Evolutionary conservation across 2,329 filamentous ascomycete genomes (phyloP), one percentile per base, ranked within the genome.

Genomic region (Pleomassaria siparia): DNA sequence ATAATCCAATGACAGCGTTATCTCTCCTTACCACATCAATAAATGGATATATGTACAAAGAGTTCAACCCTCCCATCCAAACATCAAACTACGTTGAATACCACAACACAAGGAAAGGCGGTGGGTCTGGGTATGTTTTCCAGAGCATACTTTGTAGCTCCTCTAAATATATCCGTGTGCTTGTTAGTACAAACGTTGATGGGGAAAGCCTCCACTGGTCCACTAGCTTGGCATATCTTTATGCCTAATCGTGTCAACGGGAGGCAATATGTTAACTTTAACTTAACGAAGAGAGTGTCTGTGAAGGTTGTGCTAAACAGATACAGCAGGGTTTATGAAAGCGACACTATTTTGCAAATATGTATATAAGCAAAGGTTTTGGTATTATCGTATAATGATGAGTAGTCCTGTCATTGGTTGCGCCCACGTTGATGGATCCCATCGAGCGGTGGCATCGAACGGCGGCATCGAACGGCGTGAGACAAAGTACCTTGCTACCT

Each of bases 81-180:
- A 60, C 60, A 8, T 72, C 60, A 51, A 79, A 76, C 65, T 75
- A 74, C 43, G 72, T 66, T 2, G 72, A 68, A 63, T 77, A 82
- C 16, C 69, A 65, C 39, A 69, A 56, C n/a, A n/a, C n/a, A 64
- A 72, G 45, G 75, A 71, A 44, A 74, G n/a, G n/a, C n/a, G n/a
- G n/a, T n/a, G n/a, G n/a, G n/a, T 81, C 43, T 68, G 67, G 11
- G 72, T 63, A n/a, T 4, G 79, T 77, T 43, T 83, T 80, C 78
- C 79, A 84, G 4, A 84, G 62, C 80, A 83, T 84, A n/a, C n/a
- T n/a, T n/a, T n/a, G n/a, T n/a, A 32, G 82, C 70, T 67, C 82
- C 82, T 32, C 80, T 81, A 53, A 84, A 84, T 2, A 64, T 67
- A 18, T 68, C 46, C 1, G 70, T 64, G 49, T 72, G 70, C 18